A percentile compares a stretch with the other conserved stretches of the same genome.
These are phyloP conservation scores for Leucogyrophana mollusca DNA, from an alignment of 768 basidiomycete species.

Conservation along the genomic window DNA sequence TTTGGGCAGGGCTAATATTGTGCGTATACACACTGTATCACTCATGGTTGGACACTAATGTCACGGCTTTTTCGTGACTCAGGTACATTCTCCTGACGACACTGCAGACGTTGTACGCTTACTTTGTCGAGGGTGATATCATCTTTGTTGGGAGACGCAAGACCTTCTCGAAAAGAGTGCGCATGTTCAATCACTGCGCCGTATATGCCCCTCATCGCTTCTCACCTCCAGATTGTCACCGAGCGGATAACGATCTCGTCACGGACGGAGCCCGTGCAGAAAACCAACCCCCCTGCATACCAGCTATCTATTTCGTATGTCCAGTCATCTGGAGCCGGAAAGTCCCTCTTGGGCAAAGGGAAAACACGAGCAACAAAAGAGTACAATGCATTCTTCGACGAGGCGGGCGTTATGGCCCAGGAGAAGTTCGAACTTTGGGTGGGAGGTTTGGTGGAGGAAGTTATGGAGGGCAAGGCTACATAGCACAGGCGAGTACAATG, in stretches of 20 bases:
- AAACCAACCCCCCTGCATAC: slow-evolving; percentile 62
- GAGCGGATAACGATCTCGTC: slow-evolving; percentile 84
- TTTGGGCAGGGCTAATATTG: slow-evolving; percentile 78
- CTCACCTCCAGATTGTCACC: slow-evolving; percentile 70
- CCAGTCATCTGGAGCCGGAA: slow-evolving; percentile 82
- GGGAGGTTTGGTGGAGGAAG: slow-evolving; percentile 64
- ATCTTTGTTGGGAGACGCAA: slow-evolving; percentile 91
- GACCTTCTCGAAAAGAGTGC: slow-evolving; percentile 81
- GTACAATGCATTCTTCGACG: slow-evolving; percentile 81
- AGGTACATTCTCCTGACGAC: slow-evolving; percentile 78
- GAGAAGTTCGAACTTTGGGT: slow-evolving; percentile 78
- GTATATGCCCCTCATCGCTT: slow-evolving; percentile 2
- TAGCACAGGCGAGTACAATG: too few relatives aligned
- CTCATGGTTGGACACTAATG: too few relatives aligned
- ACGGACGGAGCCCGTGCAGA: slow-evolving; percentile 55
- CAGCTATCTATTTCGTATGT: slow-evolving; percentile 65
- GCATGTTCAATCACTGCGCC: slow-evolving; percentile 20
- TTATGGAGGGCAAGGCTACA: slow-evolving; percentile 62
- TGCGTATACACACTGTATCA: slow-evolving; percentile 38
- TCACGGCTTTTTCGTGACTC: slow-evolving; percentile 14
- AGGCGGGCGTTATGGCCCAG: slow-evolving; percentile 75
- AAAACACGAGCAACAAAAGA: slow-evolving; percentile 53
- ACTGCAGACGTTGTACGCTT: slow-evolving; percentile 78
- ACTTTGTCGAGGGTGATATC: slow-evolving; percentile 79
- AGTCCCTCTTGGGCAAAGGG: slow-evolving; percentile 75